phyloP scores from a whole-genome alignment of 2,329 filamentous ascomycete species.

The Penicillium hordei region DNA sequence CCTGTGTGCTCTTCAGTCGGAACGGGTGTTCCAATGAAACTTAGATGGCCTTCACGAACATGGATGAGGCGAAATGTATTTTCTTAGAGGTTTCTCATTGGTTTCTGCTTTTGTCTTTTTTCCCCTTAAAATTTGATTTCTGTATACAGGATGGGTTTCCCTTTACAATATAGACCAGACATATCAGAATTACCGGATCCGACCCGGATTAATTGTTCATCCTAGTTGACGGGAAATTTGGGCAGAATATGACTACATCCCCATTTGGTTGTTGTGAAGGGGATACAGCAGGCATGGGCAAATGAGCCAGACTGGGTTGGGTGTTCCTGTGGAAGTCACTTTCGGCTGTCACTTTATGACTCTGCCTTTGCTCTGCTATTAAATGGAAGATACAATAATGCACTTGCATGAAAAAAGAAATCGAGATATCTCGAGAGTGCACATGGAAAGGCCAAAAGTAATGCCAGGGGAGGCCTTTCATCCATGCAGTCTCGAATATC shows the following conservation, averaged over 20 bases:
- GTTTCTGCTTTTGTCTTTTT: conserved; percentile 12
- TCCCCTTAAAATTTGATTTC: neutral
- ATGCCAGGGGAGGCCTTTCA: no score
- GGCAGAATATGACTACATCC: neutral
- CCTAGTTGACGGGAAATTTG: neutral
- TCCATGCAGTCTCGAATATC: neutral
- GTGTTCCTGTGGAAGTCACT: no score
- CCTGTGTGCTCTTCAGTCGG: neutral
- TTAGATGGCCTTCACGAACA: conserved; percentile 29
- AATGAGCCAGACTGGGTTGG: no score
- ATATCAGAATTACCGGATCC: neutral
- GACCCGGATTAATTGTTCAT: neutral
- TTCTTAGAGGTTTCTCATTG: conserved; percentile 2
- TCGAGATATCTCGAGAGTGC: no score
- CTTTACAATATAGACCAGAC: neutral
- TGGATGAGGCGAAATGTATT: conserved; percentile 29
- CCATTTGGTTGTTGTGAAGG: neutral
- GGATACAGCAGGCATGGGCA: no score
- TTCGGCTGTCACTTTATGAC: no score
- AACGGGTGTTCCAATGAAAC: conserved; percentile 17
- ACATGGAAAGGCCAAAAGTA: no score
- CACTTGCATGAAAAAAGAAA: no score
- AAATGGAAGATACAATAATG: no score
- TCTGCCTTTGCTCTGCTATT: no score
- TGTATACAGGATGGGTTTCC: conserved; percentile 8